phyloP scores from a whole-genome alignment of 2,329 filamentous ascomycete species.

The Phaeosphaeria sp. region DNA sequence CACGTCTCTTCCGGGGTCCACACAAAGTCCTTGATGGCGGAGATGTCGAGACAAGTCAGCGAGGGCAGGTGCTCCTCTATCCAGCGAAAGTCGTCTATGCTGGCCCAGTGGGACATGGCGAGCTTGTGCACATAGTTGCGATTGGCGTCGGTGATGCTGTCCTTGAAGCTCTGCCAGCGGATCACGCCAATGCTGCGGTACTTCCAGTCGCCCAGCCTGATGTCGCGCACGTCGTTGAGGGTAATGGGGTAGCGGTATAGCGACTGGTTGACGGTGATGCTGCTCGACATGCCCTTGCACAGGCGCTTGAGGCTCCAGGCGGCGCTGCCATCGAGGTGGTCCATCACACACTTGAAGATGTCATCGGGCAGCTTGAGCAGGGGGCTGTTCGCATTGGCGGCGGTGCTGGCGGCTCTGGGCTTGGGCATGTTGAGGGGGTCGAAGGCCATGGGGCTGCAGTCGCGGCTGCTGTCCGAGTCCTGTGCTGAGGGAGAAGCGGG shows the following conservation, averaged over 20 bases:
- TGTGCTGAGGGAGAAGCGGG: slow-evolving; percentile 22
- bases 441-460: slow-evolving; percentile 30
- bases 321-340: slow-evolving; percentile 42
- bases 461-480: slow-evolving; percentile 28
- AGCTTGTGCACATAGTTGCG: slow-evolving; percentile 42
- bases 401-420: slow-evolving; percentile 12
- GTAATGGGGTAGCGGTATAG: slow-evolving; percentile 44
- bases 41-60: slow-evolving; percentile 41
- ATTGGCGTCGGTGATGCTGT: slow-evolving; percentile 42
- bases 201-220: slow-evolving; percentile 44
- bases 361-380: slow-evolving; percentile 45
- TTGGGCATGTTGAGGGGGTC: slow-evolving; percentile 24
- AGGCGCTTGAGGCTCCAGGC: slow-evolving; percentile 43
- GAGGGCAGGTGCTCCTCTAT: slow-evolving; percentile 46
- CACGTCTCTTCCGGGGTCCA: slow-evolving; percentile 47
- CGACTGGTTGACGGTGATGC: slow-evolving; percentile 37
- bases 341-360: slow-evolving; percentile 45
- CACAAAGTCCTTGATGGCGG: slow-evolving; percentile 47
- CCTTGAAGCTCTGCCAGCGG: slow-evolving; percentile 41
- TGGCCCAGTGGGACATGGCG: slow-evolving; percentile 45
- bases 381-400: slow-evolving; percentile 25
- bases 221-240: slow-evolving; percentile 37
- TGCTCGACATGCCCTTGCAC: slow-evolving; percentile 41
- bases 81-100: slow-evolving; percentile 47
- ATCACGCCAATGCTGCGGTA: slow-evolving; percentile 32